A percentile compares a stretch with the other conserved stretches of the same genome.
Conservation (phyloP, 305 asterid species). For the Fraxinus paxiana region DNA sequence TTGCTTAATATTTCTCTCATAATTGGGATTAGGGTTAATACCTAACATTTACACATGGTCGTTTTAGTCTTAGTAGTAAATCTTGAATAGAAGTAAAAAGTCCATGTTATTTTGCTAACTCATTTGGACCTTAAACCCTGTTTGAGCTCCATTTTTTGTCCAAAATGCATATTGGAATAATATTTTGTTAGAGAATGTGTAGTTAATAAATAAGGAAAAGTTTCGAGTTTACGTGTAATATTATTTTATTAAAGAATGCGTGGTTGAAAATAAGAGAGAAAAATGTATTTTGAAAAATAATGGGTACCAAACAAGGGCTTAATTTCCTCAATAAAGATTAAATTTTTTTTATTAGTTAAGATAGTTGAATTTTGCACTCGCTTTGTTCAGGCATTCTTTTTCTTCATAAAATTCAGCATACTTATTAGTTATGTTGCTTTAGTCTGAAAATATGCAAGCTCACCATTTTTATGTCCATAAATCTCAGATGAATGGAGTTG, state of each 20-base stretch:
- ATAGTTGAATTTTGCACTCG: conserved; percentile 5
- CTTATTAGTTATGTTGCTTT: neutral
- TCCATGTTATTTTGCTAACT: neutral
- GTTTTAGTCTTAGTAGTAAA: neutral
- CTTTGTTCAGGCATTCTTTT: neutral
- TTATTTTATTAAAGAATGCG: neutral
- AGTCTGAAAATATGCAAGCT: conserved; percentile 7
- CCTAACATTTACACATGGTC: neutral
- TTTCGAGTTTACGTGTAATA: neutral
- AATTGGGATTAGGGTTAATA: neutral
- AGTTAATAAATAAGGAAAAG: neutral
- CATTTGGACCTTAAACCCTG: neutral
- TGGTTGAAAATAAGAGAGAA: neutral
- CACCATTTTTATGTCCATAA: conserved; percentile 22
- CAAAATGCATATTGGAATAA: neutral
- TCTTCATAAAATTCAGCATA: neutral
- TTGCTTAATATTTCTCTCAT: neutral
- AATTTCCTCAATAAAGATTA: neutral
- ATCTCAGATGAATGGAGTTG: conserved; percentile 47
- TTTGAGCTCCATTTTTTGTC: neutral
- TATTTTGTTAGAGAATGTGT: too few relatives aligned
- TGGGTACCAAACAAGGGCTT: neutral
- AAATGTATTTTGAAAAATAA: neutral
- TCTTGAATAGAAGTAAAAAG: neutral
- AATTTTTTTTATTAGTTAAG: neutral